Conservation (phyloP, 805 yeast species). For the Cyberlindnera lachancei region DNA sequence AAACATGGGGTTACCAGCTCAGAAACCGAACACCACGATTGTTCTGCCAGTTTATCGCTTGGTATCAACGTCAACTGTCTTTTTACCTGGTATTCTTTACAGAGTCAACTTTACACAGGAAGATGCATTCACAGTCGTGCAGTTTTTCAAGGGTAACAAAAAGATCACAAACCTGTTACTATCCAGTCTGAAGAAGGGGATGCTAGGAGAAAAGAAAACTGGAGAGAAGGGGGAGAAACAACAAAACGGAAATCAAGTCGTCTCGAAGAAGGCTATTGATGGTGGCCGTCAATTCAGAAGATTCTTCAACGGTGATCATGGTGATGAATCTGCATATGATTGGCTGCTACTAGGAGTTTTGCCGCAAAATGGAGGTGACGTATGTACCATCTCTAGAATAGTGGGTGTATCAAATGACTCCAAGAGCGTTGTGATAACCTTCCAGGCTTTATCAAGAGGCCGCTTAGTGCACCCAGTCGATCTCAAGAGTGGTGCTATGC, state of each 20-base stretch:
- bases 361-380: conserved; percentile 24
- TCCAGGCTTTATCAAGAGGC: conserved; percentile 45
- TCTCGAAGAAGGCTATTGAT: conserved; percentile 9
- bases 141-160: conserved; percentile 27
- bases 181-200: conserved; percentile 3
- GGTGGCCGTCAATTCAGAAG: conserved; percentile 16
- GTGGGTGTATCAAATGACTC: conserved; percentile 38
- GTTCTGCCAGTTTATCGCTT: conserved; percentile 19
- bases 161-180: conserved; percentile 18
- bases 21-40: too few relatives aligned
- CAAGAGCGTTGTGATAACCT: conserved; percentile 35
- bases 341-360: conserved; percentile 21
- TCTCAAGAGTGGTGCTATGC: conserved; percentile 13
- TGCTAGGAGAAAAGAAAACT: not conserved
- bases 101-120: conserved; percentile 43
- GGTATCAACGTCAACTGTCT: conserved; percentile 27
- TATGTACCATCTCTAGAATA: conserved; percentile 33
- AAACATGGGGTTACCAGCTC: too few relatives aligned
- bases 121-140: conserved; percentile 40
- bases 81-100: conserved; percentile 57
- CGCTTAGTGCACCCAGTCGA: conserved; percentile 12
- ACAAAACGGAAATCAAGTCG: not conserved
- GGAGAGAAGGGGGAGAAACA: not conserved
- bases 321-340: conserved; percentile 17
- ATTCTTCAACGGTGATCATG: conserved; percentile 16